phyloP scores from a whole-genome alignment of 345 rosid species.

The Eutrema yunnanense region DNA sequence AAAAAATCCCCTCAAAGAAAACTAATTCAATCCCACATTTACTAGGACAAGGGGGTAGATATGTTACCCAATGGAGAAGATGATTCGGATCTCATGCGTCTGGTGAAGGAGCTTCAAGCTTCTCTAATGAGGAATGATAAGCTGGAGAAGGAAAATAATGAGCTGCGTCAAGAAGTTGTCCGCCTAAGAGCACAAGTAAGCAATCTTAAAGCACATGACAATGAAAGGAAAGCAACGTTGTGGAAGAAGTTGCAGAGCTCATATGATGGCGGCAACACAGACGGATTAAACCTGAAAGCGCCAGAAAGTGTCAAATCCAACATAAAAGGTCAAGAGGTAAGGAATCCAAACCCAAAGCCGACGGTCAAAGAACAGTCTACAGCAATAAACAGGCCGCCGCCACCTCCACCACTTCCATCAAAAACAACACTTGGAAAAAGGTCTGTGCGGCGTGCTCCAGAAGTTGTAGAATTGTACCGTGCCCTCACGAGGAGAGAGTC shows the following conservation, averaged over 20 bases:
- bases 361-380: slow-evolving; percentile 9
- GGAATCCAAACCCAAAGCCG: slow-evolving; percentile 37
- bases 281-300: slow-evolving; percentile 39
- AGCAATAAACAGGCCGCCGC: slow-evolving; percentile 37
- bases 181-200: slow-evolving; percentile 64
- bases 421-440: slow-evolving; percentile 42
- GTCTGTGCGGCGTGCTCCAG: slow-evolving; percentile 71
- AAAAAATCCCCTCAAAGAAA: not conserved
- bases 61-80: slow-evolving; percentile 47
- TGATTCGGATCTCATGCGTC: slow-evolving; percentile 43
- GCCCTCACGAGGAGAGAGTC: slow-evolving; percentile 64
- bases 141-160: slow-evolving; percentile 74
- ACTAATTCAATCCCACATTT: slow-evolving; percentile 1
- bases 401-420: slow-evolving; percentile 75
- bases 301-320: slow-evolving; percentile 33
- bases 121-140: slow-evolving; percentile 42
- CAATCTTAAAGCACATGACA: slow-evolving; percentile 74
- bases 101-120: slow-evolving; percentile 65
- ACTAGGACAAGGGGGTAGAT: not conserved
- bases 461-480: slow-evolving; percentile 81
- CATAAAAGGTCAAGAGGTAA: slow-evolving; percentile 30
- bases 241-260: slow-evolving; percentile 88
- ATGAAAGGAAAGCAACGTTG: slow-evolving; percentile 74
- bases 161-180: slow-evolving; percentile 56
- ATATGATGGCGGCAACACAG: slow-evolving; percentile 33